Conservation (phyloP, 73 alveolate genomes). For the Stentor coeruleus region DNA sequence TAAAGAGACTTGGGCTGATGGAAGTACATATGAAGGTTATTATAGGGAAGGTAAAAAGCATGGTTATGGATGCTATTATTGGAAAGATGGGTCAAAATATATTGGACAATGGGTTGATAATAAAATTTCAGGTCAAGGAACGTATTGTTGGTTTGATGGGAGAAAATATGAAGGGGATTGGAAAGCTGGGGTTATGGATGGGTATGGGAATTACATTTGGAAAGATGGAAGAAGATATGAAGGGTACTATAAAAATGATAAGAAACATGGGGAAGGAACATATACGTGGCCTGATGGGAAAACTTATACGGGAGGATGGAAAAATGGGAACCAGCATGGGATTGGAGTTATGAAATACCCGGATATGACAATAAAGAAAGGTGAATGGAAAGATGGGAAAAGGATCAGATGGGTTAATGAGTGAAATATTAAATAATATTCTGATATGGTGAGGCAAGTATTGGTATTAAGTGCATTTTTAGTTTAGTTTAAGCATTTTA, state of each 20-base stretch:
- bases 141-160: conserved; percentile 52
- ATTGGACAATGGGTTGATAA: conserved; percentile 48
- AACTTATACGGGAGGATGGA: conserved; percentile 67
- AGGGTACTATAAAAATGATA: conserved; percentile 75
- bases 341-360: conserved; percentile 56
- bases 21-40: conserved; percentile 33
- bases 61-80: conserved; percentile 43
- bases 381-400: conserved; percentile 60
- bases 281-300: conserved; percentile 61
- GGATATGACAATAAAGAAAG: conserved; percentile 37
- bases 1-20: conserved; percentile 25
- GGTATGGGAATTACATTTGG: conserved; percentile 68
- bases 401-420: conserved; percentile 50
- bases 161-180: conserved; percentile 47
- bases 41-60: conserved; percentile 28
- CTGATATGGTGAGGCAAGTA: no score
- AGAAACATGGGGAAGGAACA: conserved; percentile 85
- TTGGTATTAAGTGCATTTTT: no score
- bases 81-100: conserved; percentile 61
- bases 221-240: conserved; percentile 75
- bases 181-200: conserved; percentile 41
- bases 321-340: conserved; percentile 77
- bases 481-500: no score
- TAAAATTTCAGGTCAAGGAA: conserved; percentile 63
- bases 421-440: no score